Evolutionary conservation across 805 yeast species (phyloP), one percentile per base, ranked within the genome.

Genomic region (Schwanniomyces pseudopolymorphus): DNA sequence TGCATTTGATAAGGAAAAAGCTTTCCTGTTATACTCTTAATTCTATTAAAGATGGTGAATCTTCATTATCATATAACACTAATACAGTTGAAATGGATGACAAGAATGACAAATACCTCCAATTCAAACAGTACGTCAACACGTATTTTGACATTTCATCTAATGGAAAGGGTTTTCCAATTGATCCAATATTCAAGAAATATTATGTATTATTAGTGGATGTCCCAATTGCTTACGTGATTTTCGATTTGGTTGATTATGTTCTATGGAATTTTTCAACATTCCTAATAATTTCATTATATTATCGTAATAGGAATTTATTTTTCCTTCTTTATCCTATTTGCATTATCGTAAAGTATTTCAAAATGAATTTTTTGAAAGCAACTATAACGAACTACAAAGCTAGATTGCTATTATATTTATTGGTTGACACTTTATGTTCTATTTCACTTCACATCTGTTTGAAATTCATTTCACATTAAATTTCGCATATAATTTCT

Each of bases 101-200:
- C 21, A 33, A 37, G 13, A 14, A 4, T 21, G 47, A 44, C 16
- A 44, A 41, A 35, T 39, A 13, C 20, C n/a, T 22, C 19, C 20
- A 33, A 36, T 44, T 44, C 20, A 33, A 25, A 31, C 14, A 7
- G 19, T 44, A 36, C 20, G 16, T 44, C 14, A 11, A 24, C n/a
- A n/a, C 39, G 2, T 27, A 44, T 27, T 39, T 39, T 17, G 40
- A 44, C 20, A 13, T 24, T 27, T 21, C 39, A 31, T 9, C 7
- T 21, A 16, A 39, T 8, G 26, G 20, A 5, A 24, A 24, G n/a
- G 27, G 33, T 17, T 16, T 44, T 39, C 17, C 21, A 24, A 25
- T 44, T 22, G 47, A 44, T 40, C 47, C 47, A 19, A 20, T 44
- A 19, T 39, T 44, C 21, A 40, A 31, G 21, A 25, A 26, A n/a